Conservation (phyloP, 768 basidiomycete species). For the Xerocomellus chrysenteron region DNA sequence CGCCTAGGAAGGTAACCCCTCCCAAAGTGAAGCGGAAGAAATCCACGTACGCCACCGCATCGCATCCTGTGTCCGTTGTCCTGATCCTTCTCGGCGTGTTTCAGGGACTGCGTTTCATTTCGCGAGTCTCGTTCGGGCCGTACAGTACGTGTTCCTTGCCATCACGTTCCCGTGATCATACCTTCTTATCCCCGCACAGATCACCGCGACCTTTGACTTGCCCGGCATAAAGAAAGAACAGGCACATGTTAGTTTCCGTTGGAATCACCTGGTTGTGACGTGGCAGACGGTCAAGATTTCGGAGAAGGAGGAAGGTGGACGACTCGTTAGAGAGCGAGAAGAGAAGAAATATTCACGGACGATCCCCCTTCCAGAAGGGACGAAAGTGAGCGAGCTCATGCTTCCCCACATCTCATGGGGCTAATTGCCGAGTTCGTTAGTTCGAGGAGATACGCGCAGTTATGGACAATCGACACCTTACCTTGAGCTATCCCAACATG, state of each 20-base stretch:
- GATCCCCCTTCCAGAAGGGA: conserved; percentile 71
- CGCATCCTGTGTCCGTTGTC: conserved; percentile 3
- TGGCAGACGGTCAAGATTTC: conserved; percentile 61
- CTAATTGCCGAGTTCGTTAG: conserved; percentile 33
- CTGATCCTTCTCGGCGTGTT: conserved; percentile 19
- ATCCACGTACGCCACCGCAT: conserved; percentile 55
- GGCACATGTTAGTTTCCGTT: conserved; percentile 72
- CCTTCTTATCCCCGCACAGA: conserved; percentile 36
- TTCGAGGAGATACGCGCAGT: conserved; percentile 73
- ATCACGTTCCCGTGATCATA: conserved; percentile 12
- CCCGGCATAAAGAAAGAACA: conserved; percentile 69
- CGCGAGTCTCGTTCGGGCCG: conserved; percentile 71
- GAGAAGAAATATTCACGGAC: conserved; percentile 66
- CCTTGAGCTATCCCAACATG: conserved; percentile 60
- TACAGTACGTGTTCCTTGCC: conserved; percentile 35
- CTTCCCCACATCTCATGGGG: background rate
- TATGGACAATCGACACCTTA: conserved; percentile 59
- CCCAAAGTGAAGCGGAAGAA: conserved; percentile 56
- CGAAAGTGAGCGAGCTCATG: conserved; percentile 46
- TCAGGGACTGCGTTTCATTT: conserved; percentile 55
- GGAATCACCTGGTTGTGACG: conserved; percentile 57
- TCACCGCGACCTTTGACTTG: conserved; percentile 71
- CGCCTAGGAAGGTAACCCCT: conserved; percentile 29
- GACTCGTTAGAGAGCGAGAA: conserved; percentile 59
- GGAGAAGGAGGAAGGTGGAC: conserved; percentile 62